Evolutionary conservation across 495 filamentous ascomycete species (phyloP).

Genomic region (Chlorociboria aeruginascens): DNA sequence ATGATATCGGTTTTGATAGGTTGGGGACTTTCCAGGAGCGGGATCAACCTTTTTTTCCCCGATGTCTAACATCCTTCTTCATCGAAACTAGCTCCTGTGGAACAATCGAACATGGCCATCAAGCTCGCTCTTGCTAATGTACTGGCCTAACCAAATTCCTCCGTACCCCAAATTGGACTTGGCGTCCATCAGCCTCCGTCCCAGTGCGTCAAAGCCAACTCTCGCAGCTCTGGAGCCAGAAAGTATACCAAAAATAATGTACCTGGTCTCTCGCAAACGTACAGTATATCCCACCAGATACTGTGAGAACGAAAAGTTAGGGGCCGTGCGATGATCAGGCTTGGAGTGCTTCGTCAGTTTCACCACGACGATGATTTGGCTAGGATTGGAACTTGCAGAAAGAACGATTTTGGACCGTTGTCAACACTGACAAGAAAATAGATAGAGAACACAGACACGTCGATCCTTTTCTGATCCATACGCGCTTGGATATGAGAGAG

Average conservation of each 20-base stretch:
- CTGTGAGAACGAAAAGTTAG: constrained; percentile 48
- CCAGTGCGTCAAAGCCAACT: background rate
- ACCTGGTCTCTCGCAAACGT: too few relatives aligned
- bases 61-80: too few relatives aligned
- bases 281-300: background rate
- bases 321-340: constrained; percentile 48
- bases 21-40: too few relatives aligned
- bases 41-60: too few relatives aligned
- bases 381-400: constrained; percentile 2
- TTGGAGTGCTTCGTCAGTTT: constrained; percentile 70
- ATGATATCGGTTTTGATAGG: too few relatives aligned
- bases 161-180: constrained; percentile 57
- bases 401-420: constrained; percentile 45
- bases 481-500: constrained; percentile 16
- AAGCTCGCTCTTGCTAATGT: constrained; percentile 38
- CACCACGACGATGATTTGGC: constrained; percentile 28
- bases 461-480: constrained; percentile 56
- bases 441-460: constrained; percentile 53
- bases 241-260: background rate
- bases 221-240: constrained; percentile 42
- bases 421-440: constrained; percentile 28
- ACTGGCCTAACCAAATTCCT: constrained; percentile 42
- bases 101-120: too few relatives aligned
- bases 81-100: too few relatives aligned
- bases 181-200: constrained; percentile 47